Percentiles rank a stretch among this genome's conserved stretches.
Conservation (phyloP, 2,329 filamentous ascomycete genomes). For the Paraphoma chrysanthemicola region DNA sequence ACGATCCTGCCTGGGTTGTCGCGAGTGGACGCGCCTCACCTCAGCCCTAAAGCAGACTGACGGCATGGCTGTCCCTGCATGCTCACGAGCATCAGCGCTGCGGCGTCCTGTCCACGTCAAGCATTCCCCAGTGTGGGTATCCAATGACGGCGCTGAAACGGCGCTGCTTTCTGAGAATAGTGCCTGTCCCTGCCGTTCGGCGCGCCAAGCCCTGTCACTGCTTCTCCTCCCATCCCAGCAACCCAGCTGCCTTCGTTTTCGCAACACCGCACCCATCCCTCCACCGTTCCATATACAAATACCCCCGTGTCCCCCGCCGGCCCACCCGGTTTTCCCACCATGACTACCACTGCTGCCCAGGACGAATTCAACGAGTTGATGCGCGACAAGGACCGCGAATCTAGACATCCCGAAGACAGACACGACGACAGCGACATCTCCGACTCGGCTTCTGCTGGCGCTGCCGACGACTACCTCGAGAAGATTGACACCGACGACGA, state of each 20-base stretch:
- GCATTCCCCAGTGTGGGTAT: slow-evolving; percentile 3
- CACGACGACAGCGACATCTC: slow-evolving; percentile 67
- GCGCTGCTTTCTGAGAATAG: slow-evolving; percentile 14
- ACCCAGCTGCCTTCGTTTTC: slow-evolving; percentile 10
- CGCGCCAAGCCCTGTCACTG: slow-evolving; percentile 23
- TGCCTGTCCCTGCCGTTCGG: neutral
- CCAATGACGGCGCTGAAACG: slow-evolving; percentile 14
- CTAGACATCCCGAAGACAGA: slow-evolving; percentile 58
- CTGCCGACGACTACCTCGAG: slow-evolving; percentile 63
- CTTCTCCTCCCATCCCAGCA: slow-evolving; percentile 9
- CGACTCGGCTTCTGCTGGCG: slow-evolving; percentile 59
- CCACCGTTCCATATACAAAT: slow-evolving; percentile 31
- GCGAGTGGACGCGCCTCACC: slow-evolving; percentile 24
- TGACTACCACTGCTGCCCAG: slow-evolving; percentile 55
- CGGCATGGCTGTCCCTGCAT: slow-evolving; percentile 5
- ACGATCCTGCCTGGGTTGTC: slow-evolving; percentile 13
- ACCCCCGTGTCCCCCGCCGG: slow-evolving; percentile 18
- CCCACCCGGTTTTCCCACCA: slow-evolving; percentile 35
- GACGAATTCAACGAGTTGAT: slow-evolving; percentile 61
- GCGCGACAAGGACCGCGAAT: slow-evolving; percentile 53
- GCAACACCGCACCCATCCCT: slow-evolving; percentile 3
- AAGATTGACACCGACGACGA: slow-evolving; percentile 61
- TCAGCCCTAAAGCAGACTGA: slow-evolving; percentile 22
- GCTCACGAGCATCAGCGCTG: neutral
- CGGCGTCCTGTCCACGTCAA: neutral